Evolutionary conservation across 129 eudicot species (phyloP).

Genomic region (Pulicaria dysenterica): DNA sequence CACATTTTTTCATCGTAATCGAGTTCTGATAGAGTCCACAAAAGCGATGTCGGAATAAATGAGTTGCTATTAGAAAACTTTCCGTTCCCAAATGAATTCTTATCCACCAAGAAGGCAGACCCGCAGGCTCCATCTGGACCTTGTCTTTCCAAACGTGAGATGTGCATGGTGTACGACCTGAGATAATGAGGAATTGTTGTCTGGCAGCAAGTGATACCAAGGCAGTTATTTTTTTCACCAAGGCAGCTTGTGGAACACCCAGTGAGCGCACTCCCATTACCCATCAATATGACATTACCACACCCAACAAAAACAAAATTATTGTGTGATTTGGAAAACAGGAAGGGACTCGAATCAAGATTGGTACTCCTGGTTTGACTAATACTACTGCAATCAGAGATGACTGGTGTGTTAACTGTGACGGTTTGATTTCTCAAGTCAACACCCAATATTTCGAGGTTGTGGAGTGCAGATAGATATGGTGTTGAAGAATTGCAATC

Average conservation of each 20-base stretch:
- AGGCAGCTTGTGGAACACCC: conserved; percentile 27
- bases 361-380: too few relatives aligned
- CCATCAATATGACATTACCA: conserved; percentile 1
- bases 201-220: conserved; percentile 33
- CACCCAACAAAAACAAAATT: not conserved
- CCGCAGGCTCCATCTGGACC: conserved; percentile 4
- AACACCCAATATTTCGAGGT: too few relatives aligned
- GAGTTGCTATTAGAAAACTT: not conserved
- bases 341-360: too few relatives aligned
- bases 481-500: conserved; percentile 17
- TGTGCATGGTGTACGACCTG: not conserved
- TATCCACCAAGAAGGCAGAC: conserved; percentile 18
- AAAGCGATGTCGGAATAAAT: not conserved
- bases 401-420: too few relatives aligned
- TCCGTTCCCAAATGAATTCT: not conserved
- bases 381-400: too few relatives aligned
- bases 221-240: not conserved
- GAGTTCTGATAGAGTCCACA: not conserved
- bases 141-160: not conserved
- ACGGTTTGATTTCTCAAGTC: too few relatives aligned
- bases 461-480: conserved; percentile 6
- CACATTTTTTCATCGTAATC: too few relatives aligned
- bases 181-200: conserved; percentile 18
- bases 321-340: not conserved
- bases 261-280: not conserved